These are phyloP conservation scores for Mycena albidolilacea DNA, from an alignment of 768 basidiomycete genomes.

Conservation along the genomic window DNA sequence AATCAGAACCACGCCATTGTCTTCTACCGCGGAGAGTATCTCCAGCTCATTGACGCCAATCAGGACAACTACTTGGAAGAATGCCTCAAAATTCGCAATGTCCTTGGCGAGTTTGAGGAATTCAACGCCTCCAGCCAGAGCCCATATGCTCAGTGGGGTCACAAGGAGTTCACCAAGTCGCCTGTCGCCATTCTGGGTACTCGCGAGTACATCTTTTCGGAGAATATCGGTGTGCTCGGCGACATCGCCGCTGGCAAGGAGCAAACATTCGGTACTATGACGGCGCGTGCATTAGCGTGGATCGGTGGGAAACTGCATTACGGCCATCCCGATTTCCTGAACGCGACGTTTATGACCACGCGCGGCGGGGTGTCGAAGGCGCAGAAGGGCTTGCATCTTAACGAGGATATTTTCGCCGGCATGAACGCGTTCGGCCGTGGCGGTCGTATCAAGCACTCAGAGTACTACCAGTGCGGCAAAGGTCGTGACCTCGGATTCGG, in stretches of 20 bases:
- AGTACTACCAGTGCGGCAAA: constrained; percentile 99
- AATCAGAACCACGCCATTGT: constrained; percentile 99
- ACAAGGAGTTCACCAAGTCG: constrained; percentile 90
- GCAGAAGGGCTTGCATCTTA: constrained; percentile 97
- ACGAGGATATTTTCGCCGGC: constrained; percentile 99
- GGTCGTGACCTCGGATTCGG: constrained; percentile 99
- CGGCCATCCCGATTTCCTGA: constrained; percentile 99
- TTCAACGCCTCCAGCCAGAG: constrained; percentile 92
- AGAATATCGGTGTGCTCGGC: constrained; percentile 99
- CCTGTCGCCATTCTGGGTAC: constrained; percentile 99
- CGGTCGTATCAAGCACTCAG: constrained; percentile 98
- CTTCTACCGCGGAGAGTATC: constrained; percentile 98
- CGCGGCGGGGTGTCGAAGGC: constrained; percentile 99
- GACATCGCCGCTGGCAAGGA: constrained; percentile 99
- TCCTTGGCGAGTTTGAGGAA: constrained; percentile 98
- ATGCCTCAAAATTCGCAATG: constrained; percentile 98
- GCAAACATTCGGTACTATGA: constrained; percentile 99
- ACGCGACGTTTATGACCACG: constrained; percentile 98
- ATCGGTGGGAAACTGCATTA: constrained; percentile 99
- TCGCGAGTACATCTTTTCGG: constrained; percentile 99
- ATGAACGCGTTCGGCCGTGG: constrained; percentile 99
- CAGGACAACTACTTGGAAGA: constrained; percentile 99
- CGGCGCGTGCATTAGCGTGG: constrained; percentile 94
- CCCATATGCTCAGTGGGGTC: constrained; percentile 96
- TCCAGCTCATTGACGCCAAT: constrained; percentile 99